Evolutionary conservation across 352 stramenopile genomes (phyloP), one percentile per base, ranked within the genome.

Genomic region (Globisporangium emineosum): DNA sequence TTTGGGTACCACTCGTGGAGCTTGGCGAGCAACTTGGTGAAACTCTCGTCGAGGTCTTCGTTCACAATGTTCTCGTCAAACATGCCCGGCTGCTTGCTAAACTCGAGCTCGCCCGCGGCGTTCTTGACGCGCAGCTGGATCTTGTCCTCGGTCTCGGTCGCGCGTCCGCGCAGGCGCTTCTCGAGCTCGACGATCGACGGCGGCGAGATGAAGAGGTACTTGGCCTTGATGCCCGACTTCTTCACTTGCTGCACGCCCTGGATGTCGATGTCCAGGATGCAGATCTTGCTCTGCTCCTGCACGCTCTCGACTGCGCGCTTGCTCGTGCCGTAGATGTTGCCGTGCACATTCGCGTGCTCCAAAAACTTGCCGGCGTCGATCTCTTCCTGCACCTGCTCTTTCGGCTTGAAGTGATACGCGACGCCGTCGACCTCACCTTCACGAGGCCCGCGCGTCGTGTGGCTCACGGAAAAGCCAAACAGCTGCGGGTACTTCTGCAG

Each of bases 241-340:
- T 96, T 98, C 27, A 99, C 95, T 66, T 93, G 94, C 70, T 97
- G 83, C 19, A 99, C 97, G 33, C 97, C 97, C 75, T 99, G 96
- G 54, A 99, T 91, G 69, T 99, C 97, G 63, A 99, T 99, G 78
- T 99, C 97, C 37, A 99, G 68, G 59, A 99, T 96, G 77, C 97
- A 99, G 65, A 99, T 97, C 79, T 98, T 98, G 51, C 91, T 87
- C 68, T 95, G 72, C 33, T 90, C 78, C 69, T 96, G 86, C 42
- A 99, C 97, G 63, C 87, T 82, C 75, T 96, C 72, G 27, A 99
- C 95, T 21, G 93, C 83, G 47, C 77, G 78, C 64, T 97, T 94
- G 74, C 90, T 97, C 56, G 97, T 99, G 70, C 97, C 97, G 73
- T 99, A 99, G 64, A 98, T 92, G 72, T 99, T 99, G 62, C 93